phyloP scores from a whole-genome alignment of 2,329 filamentous ascomycete species.

The Fonsecaea multimorphosa region DNA sequence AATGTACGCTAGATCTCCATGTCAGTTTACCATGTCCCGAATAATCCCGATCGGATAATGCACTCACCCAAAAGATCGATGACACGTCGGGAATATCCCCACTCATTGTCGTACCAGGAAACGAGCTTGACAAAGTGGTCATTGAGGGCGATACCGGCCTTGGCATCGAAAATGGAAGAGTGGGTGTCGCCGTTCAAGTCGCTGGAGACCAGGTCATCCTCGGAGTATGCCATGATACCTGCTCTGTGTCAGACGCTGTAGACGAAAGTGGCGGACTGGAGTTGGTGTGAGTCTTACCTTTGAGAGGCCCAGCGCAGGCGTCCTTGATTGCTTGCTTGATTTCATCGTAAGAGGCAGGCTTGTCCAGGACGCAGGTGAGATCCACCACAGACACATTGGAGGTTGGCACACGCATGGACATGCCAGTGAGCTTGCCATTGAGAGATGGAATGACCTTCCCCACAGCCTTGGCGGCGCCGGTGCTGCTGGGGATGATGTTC shows the following conservation, averaged over 20 bases:
- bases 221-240: conserved; percentile 92
- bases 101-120: conserved; percentile 99
- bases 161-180: conserved; percentile 99
- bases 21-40: conserved; percentile 41
- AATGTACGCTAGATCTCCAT: conserved; percentile 65
- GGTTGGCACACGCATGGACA: conserved; percentile 99
- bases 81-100: conserved; percentile 97
- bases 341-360: conserved; percentile 74
- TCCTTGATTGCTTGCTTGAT: conserved; percentile 94
- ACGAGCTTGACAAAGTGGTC: conserved; percentile 98
- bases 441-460: conserved; percentile 98
- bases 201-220: conserved; percentile 93
- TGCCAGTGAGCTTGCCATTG: conserved; percentile 99
- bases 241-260: conserved; percentile 36
- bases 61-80: conserved; percentile 69
- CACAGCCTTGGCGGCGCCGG: conserved; percentile 99
- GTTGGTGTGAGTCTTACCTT: conserved; percentile 66
- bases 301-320: conserved; percentile 80
- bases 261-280: background rate
- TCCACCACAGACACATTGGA: conserved; percentile 99
- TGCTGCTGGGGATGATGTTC: conserved; percentile 99
- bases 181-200: conserved; percentile 90
- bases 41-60: conserved; percentile 23
- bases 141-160: conserved; percentile 98
- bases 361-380: conserved; percentile 91